Conservation (phyloP, 139 green algal genomes). For the Pseudopediastrum boryanum region DNA sequence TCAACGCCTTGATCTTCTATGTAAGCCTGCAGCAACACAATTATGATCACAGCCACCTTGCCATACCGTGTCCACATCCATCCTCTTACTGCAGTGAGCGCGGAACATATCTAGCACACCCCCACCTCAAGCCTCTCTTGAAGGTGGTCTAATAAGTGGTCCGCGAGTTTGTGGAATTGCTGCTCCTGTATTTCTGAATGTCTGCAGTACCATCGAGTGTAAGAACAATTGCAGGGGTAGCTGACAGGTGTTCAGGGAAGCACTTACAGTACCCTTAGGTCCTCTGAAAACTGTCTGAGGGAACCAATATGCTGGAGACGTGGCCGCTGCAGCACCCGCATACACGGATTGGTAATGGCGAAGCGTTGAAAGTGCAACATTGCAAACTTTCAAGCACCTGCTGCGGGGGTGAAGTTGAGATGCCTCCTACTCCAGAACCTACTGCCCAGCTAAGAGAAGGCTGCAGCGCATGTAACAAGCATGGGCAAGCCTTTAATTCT, state of each 20-base stretch:
- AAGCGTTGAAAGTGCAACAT: too few relatives aligned
- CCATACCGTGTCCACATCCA: not conserved
- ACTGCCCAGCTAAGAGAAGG: too few relatives aligned
- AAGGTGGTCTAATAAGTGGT: slow-evolving; percentile 62
- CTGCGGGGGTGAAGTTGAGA: too few relatives aligned
- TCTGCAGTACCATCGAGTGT: slow-evolving; percentile 8
- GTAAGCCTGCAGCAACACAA: slow-evolving; percentile 40
- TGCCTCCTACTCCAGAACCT: too few relatives aligned
- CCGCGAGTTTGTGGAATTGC: slow-evolving; percentile 64
- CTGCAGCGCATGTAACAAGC: too few relatives aligned
- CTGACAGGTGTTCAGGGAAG: not conserved
- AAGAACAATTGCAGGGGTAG: not conserved
- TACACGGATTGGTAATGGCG: too few relatives aligned
- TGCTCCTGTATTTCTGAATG: slow-evolving; percentile 48
- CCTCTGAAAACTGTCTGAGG: too few relatives aligned
- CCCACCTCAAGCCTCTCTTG: slow-evolving; percentile 69
- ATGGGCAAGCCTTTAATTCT: too few relatives aligned
- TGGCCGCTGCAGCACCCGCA: too few relatives aligned
- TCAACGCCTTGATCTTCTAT: slow-evolving; percentile 62
- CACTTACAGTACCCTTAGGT: not conserved
- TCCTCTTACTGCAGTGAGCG: not conserved
- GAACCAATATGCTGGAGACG: too few relatives aligned
- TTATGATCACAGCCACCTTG: not conserved
- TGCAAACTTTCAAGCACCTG: too few relatives aligned
- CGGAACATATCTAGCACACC: not conserved